Evolutionary conservation across 345 rosid genomes (phyloP), one percentile per base, ranked within the genome.

Genomic region (Cardamine resedifolia): DNA sequence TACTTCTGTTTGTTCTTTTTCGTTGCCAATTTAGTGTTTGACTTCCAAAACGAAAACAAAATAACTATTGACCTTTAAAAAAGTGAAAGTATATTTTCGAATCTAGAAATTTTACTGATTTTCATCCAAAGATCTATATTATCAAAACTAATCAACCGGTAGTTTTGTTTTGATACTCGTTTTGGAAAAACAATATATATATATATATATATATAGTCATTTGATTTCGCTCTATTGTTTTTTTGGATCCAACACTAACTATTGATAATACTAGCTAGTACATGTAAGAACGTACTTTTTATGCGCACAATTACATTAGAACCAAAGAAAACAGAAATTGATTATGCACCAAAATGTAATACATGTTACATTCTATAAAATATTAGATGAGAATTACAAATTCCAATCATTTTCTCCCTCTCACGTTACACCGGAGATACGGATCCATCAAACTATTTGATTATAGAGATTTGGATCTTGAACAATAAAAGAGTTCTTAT

Each of bases 361-460:
- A 56, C 55, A 19, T 45, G 58, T 26, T 69, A 33, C 18, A 33
- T 57, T 45, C 18, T 57, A 19, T 44, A 21, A 27, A 27, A 27
- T 19, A 27, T 55, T 43, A 57, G 31, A 10, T 43, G 23, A 43
- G 10, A 44, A 56, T 30, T 33, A 34, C 38, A 48, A 48, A 9
- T 59, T 58, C 47, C 15, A 48, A 47, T 4, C 8, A 47, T 23
- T 58, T 41, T 15, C 23, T 38, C 11, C 18, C 31, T 12, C 41
- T 36, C 59, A 60, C 51, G 67, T 71, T 26, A 60, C 31, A 50
- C 43, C 9, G 47, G n/a, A 60, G 11, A 60, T 50, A 18, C 39
- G 68, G 59, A 60, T 71, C 51, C 51, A 60, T 60, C 27, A 58
- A 58, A 33, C 43, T 57, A 57, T 52, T 19, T 34, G n/a, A 57